Evolutionary conservation across 371 early-diverging fungal species (phyloP), one percentile per base, ranked within the genome.

Genomic region (Mucor indicus): DNA sequence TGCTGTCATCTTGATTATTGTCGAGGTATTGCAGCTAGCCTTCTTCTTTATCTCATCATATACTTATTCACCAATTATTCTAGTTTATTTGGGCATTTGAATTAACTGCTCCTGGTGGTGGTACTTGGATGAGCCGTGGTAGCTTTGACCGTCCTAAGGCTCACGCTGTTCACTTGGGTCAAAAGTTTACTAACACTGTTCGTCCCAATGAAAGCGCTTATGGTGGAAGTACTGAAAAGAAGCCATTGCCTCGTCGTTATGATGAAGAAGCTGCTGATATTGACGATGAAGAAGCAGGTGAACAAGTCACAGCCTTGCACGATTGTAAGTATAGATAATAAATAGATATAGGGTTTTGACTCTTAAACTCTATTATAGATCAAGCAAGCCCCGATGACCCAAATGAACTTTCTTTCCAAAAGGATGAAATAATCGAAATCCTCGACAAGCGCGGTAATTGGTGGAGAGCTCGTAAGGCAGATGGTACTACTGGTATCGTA

Each of bases 401-500:
- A n/a, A 89, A 88, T 53, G 98, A 97, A 67, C 65, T 97, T 7
- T 85, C 88, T 2, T 93, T 96, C 62, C 55, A 58, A n/a, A 94
- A 95, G 78, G 89, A 87, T 55, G 95, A 96, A 44, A 47, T 79
- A 1, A 64, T 97, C 60, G 91, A 91, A 22, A 84, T 97, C 49
- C 60, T 90, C 23, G 93, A 95, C 64, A 89, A 81, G 59, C 84
- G 87, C 67, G 96, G 96, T 62, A 92, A 93, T 57, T 96, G 96
- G 96, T 96, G 96, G 96, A 88, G 91, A 66, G 96, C 90, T 31
- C 82, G 84, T 49, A 87, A 86, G 50, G 64, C 70, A 35, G 88
- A 93, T 56, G 95, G 94, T 15, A 59, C 78, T 8, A 64, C 82
- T 12, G 97, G 97, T 50, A 95, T 96, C 71, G 94, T 87, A 13